Evolutionary conservation across 306 rosid species (phyloP), one percentile per base, ranked within the genome.

Genomic region (Parietaria judaica): DNA sequence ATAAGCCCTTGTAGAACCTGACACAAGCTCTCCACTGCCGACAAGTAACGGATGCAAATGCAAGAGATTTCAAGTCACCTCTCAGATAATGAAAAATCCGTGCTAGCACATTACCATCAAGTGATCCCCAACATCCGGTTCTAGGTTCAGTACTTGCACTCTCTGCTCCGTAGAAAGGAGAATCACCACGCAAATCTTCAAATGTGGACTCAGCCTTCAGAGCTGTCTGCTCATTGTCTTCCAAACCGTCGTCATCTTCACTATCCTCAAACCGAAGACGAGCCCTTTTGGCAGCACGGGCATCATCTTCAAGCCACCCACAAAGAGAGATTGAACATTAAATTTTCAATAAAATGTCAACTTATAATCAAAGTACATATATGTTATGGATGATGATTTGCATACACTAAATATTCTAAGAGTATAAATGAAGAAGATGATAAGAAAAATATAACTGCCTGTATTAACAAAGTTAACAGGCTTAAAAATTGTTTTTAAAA

Each of bases 21-120:
- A 70, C 86, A 45, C 83, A 76, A 73, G 94, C 72, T 74, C 79
- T 84, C 99, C 99, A 94, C 68, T 76, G 97, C 79, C 83, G 84
- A 79, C 99, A 94, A 63, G 97, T 88, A 73, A 74, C 44, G 54
- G 99, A 83, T 65, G 96, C 94, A 58, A 79, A 73, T 54, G 67
- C 62, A 73, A 88, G 89, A 68, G 99, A 82, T 77, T 79, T 84
- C 64, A 86, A 69, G 76, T 94, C 94, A 35, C 82, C 76, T 74
- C 89, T 82, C 77, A 94, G 48, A 81, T 70, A 79, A 72, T 94
- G 97, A 77, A 94, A 89, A 37, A 94, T 71, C 23, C 84, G 79
- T 3, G 91, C 97, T 67, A 94, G 72, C 64, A 88, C 64, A 61
- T 63, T 80, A 55, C 94, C 96, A 72, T 84, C 79, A 75, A 94